Evolutionary conservation across 768 basidiomycete genomes (phyloP).

Genomic region (Suillus ampliporus): DNA sequence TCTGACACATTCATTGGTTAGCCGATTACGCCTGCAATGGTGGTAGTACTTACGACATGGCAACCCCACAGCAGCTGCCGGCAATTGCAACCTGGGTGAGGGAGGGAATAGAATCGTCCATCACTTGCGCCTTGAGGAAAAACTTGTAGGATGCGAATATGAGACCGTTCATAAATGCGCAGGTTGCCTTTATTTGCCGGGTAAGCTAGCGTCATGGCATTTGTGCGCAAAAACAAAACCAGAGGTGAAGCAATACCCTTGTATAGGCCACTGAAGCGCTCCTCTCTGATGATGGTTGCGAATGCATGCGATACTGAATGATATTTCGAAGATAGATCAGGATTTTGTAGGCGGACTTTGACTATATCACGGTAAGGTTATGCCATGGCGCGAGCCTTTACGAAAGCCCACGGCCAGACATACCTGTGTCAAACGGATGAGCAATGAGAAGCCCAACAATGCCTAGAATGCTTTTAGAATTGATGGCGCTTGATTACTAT

Average conservation of each 20-base stretch:
- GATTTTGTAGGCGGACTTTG: slow-evolving; percentile 82
- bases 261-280: slow-evolving; percentile 69
- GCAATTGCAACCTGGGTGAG: slow-evolving; percentile 77
- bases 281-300: slow-evolving; percentile 70
- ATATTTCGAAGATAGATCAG: slow-evolving; percentile 60
- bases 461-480: slow-evolving; percentile 39
- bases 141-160: slow-evolving; percentile 87
- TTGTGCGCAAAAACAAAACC: slow-evolving; percentile 47
- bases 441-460: slow-evolving; percentile 71
- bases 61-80: slow-evolving; percentile 79
- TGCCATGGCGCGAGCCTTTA: background rate
- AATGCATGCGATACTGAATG: slow-evolving; percentile 69
- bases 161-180: slow-evolving; percentile 82
- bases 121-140: slow-evolving; percentile 71
- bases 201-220: slow-evolving; percentile 5
- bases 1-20: slow-evolving; percentile 40
- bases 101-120: slow-evolving; percentile 56
- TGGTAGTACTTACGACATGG: slow-evolving; percentile 67
- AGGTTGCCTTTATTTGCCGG: slow-evolving; percentile 53
- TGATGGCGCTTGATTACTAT: background rate
- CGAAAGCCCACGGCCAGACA: slow-evolving; percentile 13
- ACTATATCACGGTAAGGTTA: slow-evolving; percentile 45
- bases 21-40: background rate
- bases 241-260: slow-evolving; percentile 84
- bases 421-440: slow-evolving; percentile 79